Evolutionary conservation across 139 green algal genomes (phyloP).

Genomic region (Chlorella sp.): DNA sequence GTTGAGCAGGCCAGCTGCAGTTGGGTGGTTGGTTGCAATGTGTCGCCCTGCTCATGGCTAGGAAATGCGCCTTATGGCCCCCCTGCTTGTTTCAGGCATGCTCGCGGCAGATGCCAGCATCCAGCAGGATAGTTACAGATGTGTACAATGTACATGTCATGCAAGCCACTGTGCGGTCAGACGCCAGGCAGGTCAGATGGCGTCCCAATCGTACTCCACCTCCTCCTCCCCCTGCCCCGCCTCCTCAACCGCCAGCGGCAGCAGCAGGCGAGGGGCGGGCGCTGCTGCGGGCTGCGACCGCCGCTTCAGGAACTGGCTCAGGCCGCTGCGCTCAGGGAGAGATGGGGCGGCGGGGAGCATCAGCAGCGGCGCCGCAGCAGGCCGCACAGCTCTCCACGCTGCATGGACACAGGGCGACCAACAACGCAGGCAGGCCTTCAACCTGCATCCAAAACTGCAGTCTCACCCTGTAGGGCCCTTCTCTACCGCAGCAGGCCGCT

Average conservation of each 20-base stretch:
- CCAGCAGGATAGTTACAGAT: no score
- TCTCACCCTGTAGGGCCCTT: neutral
- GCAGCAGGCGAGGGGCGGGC: neutral
- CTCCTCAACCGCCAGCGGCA: neutral
- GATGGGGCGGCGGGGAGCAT: neutral
- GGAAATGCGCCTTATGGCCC: no score
- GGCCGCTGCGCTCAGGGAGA: neutral
- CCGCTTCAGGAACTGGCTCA: constrained; percentile 2
- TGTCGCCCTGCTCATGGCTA: no score
- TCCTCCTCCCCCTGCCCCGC: neutral
- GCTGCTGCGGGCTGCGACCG: neutral
- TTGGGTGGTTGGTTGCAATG: no score
- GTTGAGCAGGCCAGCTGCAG: no score
- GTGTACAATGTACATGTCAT: no score
- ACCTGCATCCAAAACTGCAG: neutral
- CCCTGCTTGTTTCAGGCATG: no score
- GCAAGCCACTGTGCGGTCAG: no score
- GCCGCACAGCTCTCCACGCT: neutral
- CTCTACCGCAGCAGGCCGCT: neutral
- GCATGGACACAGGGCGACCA: neutral
- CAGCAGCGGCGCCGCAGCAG: neutral
- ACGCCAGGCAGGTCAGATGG: neutral
- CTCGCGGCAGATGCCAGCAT: no score
- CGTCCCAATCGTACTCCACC: constrained; percentile 3
- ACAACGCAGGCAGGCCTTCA: no score